Evolutionary conservation across 2,329 filamentous ascomycete genomes (phyloP).

Genomic region (Dichotomopilus funicola): DNA sequence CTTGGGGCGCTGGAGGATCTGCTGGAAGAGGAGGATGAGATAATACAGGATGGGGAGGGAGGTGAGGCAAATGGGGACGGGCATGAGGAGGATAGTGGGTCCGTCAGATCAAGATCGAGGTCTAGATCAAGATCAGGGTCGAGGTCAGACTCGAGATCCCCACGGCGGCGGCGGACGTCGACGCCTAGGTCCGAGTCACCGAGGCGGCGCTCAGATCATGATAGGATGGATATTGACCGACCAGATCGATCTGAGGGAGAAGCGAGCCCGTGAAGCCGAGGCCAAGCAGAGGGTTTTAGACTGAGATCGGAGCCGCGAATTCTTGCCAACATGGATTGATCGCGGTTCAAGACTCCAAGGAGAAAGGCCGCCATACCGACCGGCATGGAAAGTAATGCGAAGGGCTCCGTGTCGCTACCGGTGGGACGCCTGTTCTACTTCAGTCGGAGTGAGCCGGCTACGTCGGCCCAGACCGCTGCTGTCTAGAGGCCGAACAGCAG

Average conservation of each 20-base stretch:
- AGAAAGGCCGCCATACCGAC: too few species aligned
- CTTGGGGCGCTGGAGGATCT: conserved; percentile 72
- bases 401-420: too few species aligned
- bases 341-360: too few species aligned
- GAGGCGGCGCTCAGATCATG: conserved; percentile 13
- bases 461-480: too few species aligned
- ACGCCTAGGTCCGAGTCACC: neutral
- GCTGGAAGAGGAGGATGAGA: conserved; percentile 49
- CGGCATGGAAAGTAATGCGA: too few species aligned
- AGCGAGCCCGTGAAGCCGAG: conserved; percentile 10
- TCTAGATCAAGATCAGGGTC: conserved; percentile 9
- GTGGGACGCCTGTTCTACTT: too few species aligned
- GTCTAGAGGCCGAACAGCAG: too few species aligned
- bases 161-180: neutral
- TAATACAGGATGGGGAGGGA: conserved; percentile 43
- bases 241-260: conserved; percentile 7
- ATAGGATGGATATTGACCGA: conserved; percentile 24
- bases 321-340: too few species aligned
- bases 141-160: conserved; percentile 3
- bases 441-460: too few species aligned
- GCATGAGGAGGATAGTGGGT: conserved; percentile 16
- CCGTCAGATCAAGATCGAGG: conserved; percentile 26
- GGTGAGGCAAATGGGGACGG: conserved; percentile 34
- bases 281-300: too few species aligned
- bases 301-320: too few species aligned